Conservation (phyloP, 768 basidiomycete species). For the Suillus lakei region DNA sequence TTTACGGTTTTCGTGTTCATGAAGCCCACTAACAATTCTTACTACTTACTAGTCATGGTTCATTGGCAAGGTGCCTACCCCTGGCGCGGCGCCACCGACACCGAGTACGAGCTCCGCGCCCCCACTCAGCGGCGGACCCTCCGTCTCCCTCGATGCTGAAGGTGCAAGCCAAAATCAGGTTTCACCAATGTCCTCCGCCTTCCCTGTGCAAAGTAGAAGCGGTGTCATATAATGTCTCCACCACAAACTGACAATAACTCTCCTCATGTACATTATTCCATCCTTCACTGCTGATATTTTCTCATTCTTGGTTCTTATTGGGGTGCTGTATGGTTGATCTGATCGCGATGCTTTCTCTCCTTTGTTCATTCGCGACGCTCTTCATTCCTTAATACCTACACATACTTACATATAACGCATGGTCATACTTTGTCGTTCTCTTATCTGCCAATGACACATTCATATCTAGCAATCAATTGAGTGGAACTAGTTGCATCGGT, state of each 20-base stretch:
- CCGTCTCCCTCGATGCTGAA: slow-evolving; percentile 38
- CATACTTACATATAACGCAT: slow-evolving; percentile 7
- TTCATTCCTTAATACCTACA: slow-evolving; percentile 6
- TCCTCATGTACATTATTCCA: slow-evolving; percentile 27
- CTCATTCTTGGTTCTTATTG: slow-evolving; percentile 29
- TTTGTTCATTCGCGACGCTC: slow-evolving; percentile 35
- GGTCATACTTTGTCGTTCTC: slow-evolving; percentile 2
- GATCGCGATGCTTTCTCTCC: slow-evolving; percentile 27
- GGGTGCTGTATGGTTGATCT: slow-evolving; percentile 21
- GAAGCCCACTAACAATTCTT: neutral
- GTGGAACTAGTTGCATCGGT: neutral
- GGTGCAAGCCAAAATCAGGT: slow-evolving; percentile 51
- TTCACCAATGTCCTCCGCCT: slow-evolving; percentile 86
- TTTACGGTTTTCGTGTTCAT: slow-evolving; percentile 18
- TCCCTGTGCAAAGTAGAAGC: slow-evolving; percentile 49
- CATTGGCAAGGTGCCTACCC: slow-evolving; percentile 79
- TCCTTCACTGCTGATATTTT: slow-evolving; percentile 15
- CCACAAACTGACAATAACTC: slow-evolving; percentile 1
- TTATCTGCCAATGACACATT: neutral
- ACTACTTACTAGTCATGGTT: slow-evolving; percentile 76
- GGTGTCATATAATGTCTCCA: slow-evolving; percentile 21
- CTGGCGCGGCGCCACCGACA: slow-evolving; percentile 48
- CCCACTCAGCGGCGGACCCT: slow-evolving; percentile 32
- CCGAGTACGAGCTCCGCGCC: slow-evolving; percentile 52
- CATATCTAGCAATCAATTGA: slow-evolving; percentile 1